Percentiles rank a stretch among this genome's conserved stretches.
Evolutionary conservation across 176 grass and related monocot species (phyloP).

Genomic region (Ensete ventricosum): DNA sequence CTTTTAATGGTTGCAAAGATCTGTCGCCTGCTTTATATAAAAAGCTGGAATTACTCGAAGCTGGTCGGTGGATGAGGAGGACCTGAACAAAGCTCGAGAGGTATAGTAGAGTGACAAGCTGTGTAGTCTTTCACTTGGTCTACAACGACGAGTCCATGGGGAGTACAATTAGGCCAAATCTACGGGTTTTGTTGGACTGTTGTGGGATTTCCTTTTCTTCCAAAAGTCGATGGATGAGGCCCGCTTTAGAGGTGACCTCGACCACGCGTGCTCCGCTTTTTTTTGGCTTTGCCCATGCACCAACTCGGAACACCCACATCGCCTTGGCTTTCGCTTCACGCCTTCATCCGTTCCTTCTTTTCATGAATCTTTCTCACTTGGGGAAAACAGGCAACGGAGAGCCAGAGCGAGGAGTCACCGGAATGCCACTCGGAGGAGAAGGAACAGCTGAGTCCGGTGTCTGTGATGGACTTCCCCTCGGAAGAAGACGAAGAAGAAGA

Average conservation of each 20-base stretch:
- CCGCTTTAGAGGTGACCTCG: background rate
- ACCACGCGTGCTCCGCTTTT: constrained; percentile 8
- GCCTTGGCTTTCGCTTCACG: background rate
- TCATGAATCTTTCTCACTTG: constrained; percentile 1
- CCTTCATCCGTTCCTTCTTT: background rate
- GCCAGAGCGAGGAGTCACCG: background rate
- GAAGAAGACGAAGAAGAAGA: constrained; percentile 15
- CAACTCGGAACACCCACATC: too few relatives aligned
- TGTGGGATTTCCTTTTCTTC: background rate
- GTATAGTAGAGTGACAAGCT: background rate
- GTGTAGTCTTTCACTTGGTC: background rate
- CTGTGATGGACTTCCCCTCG: constrained; percentile 84
- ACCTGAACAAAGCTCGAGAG: too few relatives aligned
- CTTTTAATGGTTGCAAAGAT: background rate
- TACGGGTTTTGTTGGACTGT: background rate
- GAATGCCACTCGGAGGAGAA: constrained; percentile 3
- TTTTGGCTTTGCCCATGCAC: background rate
- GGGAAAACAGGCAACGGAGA: background rate
- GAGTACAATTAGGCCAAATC: background rate
- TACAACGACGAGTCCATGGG: background rate
- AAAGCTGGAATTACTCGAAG: background rate
- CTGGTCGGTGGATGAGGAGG: background rate
- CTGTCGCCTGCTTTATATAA: background rate
- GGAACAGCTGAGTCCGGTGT: constrained; percentile 35
- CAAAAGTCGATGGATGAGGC: background rate